Conservation (phyloP, 257 asterid genomes). For the Voacanga thouarsii region DNA sequence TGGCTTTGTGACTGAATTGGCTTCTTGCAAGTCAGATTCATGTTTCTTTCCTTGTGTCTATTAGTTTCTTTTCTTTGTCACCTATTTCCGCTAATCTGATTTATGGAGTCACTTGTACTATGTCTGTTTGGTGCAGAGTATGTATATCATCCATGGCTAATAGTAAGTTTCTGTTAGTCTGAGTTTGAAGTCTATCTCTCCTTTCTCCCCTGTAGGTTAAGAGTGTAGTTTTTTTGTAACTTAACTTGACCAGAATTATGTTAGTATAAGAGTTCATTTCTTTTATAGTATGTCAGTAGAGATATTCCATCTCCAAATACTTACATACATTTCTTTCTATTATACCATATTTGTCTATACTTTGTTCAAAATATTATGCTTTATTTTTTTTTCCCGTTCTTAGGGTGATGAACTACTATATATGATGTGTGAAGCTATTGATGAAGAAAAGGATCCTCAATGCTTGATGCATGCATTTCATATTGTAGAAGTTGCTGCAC, state of each 20-base stretch:
- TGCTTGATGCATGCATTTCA: conserved; percentile 70
- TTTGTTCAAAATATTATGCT: background rate
- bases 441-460: conserved; percentile 86
- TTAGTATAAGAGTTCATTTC: background rate
- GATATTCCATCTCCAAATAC: background rate
- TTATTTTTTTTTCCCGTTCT: conserved; percentile 16
- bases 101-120: background rate
- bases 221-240: background rate
- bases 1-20: background rate
- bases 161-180: background rate
- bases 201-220: background rate
- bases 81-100: background rate
- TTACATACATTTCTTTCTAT: conserved; percentile 5
- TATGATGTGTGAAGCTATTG: conserved; percentile 84
- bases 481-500: conserved; percentile 62
- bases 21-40: background rate
- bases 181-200: background rate
- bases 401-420: conserved; percentile 74
- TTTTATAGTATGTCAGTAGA: background rate
- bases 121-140: background rate
- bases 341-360: background rate
- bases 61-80: background rate
- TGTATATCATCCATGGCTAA: background rate
- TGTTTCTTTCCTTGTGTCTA: background rate
- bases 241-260: background rate